phyloP scores from a whole-genome alignment of 2,329 filamentous ascomycete species.

The Aspergillus floridensis region DNA sequence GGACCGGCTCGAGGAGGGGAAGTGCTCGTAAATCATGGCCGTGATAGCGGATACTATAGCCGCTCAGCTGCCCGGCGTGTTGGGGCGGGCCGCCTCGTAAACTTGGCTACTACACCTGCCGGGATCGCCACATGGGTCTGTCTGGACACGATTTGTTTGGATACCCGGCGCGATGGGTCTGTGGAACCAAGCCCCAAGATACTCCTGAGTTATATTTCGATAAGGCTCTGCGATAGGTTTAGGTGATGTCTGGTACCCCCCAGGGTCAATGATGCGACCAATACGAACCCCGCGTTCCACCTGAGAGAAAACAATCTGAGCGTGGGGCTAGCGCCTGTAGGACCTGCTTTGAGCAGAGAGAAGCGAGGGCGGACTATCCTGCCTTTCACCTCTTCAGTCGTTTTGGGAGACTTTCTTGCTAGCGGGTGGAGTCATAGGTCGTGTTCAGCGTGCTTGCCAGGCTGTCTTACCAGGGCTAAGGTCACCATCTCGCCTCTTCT shows the following conservation, averaged over 20 bases:
- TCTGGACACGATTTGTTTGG: not conserved
- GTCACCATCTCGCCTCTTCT: too few species aligned
- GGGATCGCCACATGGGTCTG: not conserved
- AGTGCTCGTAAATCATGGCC: not conserved
- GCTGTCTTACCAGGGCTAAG: too few species aligned
- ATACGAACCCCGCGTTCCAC: not conserved
- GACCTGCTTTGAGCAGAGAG: not conserved
- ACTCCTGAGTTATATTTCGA: too few species aligned
- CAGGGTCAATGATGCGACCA: not conserved
- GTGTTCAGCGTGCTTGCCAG: not conserved
- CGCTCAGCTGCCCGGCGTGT: not conserved
- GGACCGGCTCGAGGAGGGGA: not conserved
- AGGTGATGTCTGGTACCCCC: too few species aligned
- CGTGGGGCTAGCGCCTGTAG: not conserved
- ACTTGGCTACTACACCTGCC: not conserved
- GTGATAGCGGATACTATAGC: not conserved
- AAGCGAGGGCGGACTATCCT: too few species aligned
- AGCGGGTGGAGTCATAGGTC: not conserved
- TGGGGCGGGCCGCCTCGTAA: not conserved
- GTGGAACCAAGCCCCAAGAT: not conserved
- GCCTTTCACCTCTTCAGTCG: too few species aligned
- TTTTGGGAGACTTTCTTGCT: not conserved
- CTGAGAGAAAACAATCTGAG: not conserved
- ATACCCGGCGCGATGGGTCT: too few species aligned
- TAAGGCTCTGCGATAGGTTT: too few species aligned